Conservation (phyloP, 1,284 basidiomycete genomes). For the Vanrija humicola region DNA sequence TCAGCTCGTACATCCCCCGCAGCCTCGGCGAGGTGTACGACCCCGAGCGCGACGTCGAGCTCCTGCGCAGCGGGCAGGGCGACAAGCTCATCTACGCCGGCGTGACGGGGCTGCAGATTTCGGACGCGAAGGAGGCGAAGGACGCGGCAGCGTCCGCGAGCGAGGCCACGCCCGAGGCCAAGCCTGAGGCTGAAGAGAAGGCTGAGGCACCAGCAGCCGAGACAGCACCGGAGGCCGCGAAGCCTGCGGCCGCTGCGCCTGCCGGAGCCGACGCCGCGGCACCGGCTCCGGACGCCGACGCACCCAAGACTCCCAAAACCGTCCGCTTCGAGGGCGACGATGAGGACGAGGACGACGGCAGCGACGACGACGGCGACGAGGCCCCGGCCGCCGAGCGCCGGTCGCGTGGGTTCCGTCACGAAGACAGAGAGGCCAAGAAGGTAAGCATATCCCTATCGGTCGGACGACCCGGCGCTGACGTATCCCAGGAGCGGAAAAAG, state of each 20-base stretch:
- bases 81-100: slow-evolving; percentile 76
- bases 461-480: background rate
- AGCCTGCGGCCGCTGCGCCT: too few species aligned
- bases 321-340: slow-evolving; percentile 27
- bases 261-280: background rate
- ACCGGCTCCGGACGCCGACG: background rate
- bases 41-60: slow-evolving; percentile 81
- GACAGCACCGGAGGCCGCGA: background rate
- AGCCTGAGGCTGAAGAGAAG: background rate
- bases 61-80: slow-evolving; percentile 65
- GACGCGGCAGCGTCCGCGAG: background rate
- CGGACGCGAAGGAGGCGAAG: slow-evolving; percentile 17
- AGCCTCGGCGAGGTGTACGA: slow-evolving; percentile 86
- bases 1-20: slow-evolving; percentile 86
- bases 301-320: background rate
- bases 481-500: slow-evolving; percentile 75
- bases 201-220: slow-evolving; percentile 11
- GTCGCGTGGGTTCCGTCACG: slow-evolving; percentile 79
- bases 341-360: too few species aligned
- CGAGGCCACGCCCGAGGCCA: too few species aligned
- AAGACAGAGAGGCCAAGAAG: slow-evolving; percentile 89
- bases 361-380: slow-evolving; percentile 21
- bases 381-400: slow-evolving; percentile 55
- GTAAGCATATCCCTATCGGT: slow-evolving; percentile 48
- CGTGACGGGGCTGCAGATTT: slow-evolving; percentile 67